Percentiles rank a stretch among this genome's conserved stretches.
Evolutionary conservation across 805 yeast species (phyloP).

Genomic region (Yarrowia sp.): DNA sequence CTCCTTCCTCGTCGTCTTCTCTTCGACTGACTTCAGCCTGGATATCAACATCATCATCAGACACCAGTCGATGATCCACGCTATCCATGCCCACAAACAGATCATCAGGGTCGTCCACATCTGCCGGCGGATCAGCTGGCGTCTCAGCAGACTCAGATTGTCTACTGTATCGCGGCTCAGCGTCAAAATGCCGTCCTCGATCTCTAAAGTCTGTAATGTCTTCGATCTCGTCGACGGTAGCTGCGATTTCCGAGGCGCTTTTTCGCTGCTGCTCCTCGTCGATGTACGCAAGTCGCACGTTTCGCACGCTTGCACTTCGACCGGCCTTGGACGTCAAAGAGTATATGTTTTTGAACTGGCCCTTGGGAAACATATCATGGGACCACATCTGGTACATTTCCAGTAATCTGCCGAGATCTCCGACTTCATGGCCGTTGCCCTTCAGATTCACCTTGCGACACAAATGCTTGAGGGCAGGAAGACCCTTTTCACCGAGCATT

Average conservation of each 20-base stretch:
- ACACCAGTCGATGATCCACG: conserved; percentile 21
- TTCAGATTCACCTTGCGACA: conserved; percentile 50
- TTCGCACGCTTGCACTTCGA: background rate
- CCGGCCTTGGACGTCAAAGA: conserved; percentile 55
- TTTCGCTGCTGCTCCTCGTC: conserved; percentile 5
- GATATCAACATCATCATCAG: conserved; percentile 15
- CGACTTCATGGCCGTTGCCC: conserved; percentile 56
- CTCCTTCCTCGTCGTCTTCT: background rate
- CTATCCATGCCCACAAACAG: conserved; percentile 36
- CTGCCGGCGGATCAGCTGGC: background rate
- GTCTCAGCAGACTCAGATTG: background rate
- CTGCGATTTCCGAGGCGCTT: background rate
- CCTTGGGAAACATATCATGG: conserved; percentile 77
- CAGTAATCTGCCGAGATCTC: conserved; percentile 59
- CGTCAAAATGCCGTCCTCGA: conserved; percentile 12
- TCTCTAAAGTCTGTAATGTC: conserved; percentile 3
- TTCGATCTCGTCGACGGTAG: background rate
- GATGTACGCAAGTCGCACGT: conserved; percentile 10
- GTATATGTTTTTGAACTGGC: conserved; percentile 74
- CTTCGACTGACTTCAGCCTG: conserved; percentile 13
- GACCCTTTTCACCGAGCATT: conserved; percentile 61
- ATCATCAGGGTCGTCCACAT: conserved; percentile 20
- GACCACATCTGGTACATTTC: conserved; percentile 76
- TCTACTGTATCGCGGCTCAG: conserved; percentile 3
- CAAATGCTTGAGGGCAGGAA: conserved; percentile 55